phyloP scores from a whole-genome alignment of 2,329 filamentous ascomycete genomes.

The Xenosphaeropsis pyriputrescens region DNA sequence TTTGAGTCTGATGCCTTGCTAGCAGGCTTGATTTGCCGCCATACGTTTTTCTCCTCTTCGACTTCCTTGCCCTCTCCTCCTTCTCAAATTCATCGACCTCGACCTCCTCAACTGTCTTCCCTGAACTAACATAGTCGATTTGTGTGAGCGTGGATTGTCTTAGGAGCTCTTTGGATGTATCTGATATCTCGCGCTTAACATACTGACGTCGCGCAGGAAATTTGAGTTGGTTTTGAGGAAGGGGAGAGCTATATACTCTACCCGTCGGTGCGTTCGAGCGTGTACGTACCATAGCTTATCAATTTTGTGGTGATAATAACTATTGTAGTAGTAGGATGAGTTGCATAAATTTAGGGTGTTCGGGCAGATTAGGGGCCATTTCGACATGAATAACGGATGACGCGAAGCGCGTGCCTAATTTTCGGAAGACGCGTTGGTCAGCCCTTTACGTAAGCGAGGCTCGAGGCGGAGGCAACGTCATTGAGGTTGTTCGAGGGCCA shows the following conservation, averaged over 20 bases:
- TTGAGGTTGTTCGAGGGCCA: too few relatives aligned
- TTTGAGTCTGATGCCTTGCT: not conserved
- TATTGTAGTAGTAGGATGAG: too few relatives aligned
- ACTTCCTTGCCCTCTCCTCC: slow-evolving; percentile 1
- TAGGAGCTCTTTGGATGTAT: slow-evolving; percentile 6
- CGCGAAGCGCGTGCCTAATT: too few relatives aligned
- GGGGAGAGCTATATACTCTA: slow-evolving; percentile 12
- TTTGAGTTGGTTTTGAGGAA: slow-evolving; percentile 11
- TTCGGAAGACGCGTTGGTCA: too few relatives aligned
- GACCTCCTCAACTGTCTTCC: slow-evolving; percentile 4
- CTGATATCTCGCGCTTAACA: slow-evolving; percentile 9
- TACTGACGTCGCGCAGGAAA: slow-evolving; percentile 9
- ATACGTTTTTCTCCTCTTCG: not conserved
- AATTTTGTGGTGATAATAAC: not conserved
- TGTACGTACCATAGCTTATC: not conserved
- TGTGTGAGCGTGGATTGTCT: slow-evolving; percentile 13
- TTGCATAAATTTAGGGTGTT: too few relatives aligned
- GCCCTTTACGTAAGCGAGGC: too few relatives aligned
- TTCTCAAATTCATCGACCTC: not conserved
- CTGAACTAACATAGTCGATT: slow-evolving; percentile 11
- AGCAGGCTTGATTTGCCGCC: not conserved
- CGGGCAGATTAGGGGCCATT: too few relatives aligned
- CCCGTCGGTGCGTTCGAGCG: slow-evolving; percentile 9
- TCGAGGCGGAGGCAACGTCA: too few relatives aligned
- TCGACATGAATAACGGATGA: too few relatives aligned